Base-by-base conservation (phyloP, 352 stramenopile genomes). In the Phytophthora crassamura region DNA sequence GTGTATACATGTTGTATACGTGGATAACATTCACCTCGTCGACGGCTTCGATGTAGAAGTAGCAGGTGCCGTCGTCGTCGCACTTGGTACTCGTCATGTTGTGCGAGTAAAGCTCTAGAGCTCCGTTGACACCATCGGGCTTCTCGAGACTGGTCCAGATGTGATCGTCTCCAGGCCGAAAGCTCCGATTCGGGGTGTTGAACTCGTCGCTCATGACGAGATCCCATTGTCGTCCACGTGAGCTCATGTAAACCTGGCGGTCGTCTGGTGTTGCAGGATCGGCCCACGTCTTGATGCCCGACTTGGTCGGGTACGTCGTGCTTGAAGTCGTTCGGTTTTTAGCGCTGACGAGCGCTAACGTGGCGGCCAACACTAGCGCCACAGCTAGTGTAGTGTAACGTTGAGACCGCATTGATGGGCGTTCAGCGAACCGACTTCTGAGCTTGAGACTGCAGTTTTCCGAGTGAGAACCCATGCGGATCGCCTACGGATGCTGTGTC, bases 121-220 rank as follows among this genome's bases (percentile, higher is more conserved):
- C 94, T 3, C 78, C 83, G 38, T 94, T 93, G 8, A 90, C 93
- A 61, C 93, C 91, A 64, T 98, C 94, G 47, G 98, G 97, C 49
- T 97, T 97, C 56, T 98, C 80, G 16, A 98, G 74, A 0, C 95
- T 93, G 0, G 94, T 98, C 97, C 97, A 99, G 9, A 94, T 71
- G 33, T 97, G 93, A 75, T 99, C 96, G 18, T 85, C 60, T 7
- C 96, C 97, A 18, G 98, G 92, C 30, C 73, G 57, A 68, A 99
- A 98, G 33, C 62, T 86, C 2, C 97, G 82, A 16, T 89, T 86
- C 3, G 89, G 74, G 47, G 78, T 82, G 68, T 98, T 90, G 70
- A 98, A 98, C 72, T 98, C 95, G 78, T 98, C 95, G 25, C 90
- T 98, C 88, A 98, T 98, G 39, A 96, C 82, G 5, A 97, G 70